Evolutionary conservation across 2,329 filamentous ascomycete genomes (phyloP), one percentile per base, ranked within the genome.

Genomic region (Colletotrichum tanaceti): DNA sequence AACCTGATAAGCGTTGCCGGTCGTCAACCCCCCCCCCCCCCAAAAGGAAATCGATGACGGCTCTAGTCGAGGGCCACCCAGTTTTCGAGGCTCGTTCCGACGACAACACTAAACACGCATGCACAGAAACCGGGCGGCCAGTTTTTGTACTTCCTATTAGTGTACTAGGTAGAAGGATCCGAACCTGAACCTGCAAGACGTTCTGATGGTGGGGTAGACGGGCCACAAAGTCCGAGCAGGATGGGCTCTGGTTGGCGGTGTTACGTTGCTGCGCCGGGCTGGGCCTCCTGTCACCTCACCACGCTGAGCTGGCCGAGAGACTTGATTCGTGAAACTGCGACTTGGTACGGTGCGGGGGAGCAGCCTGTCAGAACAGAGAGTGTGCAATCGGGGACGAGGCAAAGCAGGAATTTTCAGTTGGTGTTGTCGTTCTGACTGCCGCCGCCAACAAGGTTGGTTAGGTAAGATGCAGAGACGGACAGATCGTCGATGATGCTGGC

Each of bases 261-360:
- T 41, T 46, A 20, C 38, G 32, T 58, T 67, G 59, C 64, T 67
- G 64, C 39, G 59, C 52, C 58, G 35, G 58, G 58, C 64, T 58
- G 58, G 64, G 58, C 49, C 53, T 65, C 43, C 39, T 16, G 55
- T 68, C 55, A 38, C 47, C 54, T 57, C 55, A 55, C 43, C 39
- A 35, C 47, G 16, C 43, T 22, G 22, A 49, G 39, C 52, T 57
- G 39, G 39, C 39, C 35, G 41, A 53, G 44, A 44, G 39, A 60
- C 62, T 41, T 68, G 61, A 65, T 68, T 68, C 65, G 62, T 44
- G 55, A 53, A 59, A 57, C 62, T 57, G 35, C 62, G 14, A 47
- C 24, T 44, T 50, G 28, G 49, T 43, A 44, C 46, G 49, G 55
- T 68, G 65, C 55, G 61, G 65, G 62, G 65, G 62, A 68, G 35